These are phyloP conservation scores for Coccinonectria pachysandricola DNA, from an alignment of 2,329 filamentous ascomycete species.

Conservation along the genomic window DNA sequence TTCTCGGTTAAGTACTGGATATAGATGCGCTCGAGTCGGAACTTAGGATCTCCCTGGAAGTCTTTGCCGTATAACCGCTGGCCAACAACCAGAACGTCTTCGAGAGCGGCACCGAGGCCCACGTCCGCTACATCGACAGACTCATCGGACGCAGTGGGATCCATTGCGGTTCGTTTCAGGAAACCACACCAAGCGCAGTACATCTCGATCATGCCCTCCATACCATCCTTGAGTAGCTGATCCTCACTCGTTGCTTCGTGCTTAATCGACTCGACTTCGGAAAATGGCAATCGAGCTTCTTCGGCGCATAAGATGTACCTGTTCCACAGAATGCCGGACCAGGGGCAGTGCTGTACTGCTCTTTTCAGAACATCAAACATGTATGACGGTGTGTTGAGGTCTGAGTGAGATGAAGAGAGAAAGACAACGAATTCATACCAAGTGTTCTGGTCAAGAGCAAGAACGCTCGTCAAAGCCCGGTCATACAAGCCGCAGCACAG, in stretches of 20 bases:
- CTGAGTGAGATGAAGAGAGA: conserved; percentile 39
- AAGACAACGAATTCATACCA: conserved; percentile 84
- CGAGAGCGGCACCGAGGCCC: conserved; percentile 73
- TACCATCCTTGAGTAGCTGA: conserved; percentile 72
- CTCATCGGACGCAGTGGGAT: conserved; percentile 63
- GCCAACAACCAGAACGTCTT: conserved; percentile 73
- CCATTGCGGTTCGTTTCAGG: conserved; percentile 74
- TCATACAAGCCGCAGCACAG: conserved; percentile 62
- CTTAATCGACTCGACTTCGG: conserved; percentile 81
- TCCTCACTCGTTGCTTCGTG: conserved; percentile 82
- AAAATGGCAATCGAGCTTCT: conserved; percentile 62
- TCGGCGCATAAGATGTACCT: conserved; percentile 80
- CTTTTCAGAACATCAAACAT: conserved; percentile 66
- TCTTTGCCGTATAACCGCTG: conserved; percentile 61
- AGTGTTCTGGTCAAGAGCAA: conserved; percentile 61
- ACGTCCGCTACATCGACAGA: conserved; percentile 84
- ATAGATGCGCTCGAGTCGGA: conserved; percentile 80
- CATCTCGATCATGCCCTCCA: conserved; percentile 82
- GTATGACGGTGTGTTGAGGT: conserved; percentile 27
- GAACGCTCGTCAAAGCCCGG: conserved; percentile 59
- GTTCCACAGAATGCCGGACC: conserved; percentile 86
- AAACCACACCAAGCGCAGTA: conserved; percentile 94
- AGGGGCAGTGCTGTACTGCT: conserved; percentile 83
- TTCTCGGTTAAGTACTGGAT: conserved; percentile 87
- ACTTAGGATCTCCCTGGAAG: conserved; percentile 80